phyloP scores from a whole-genome alignment of 768 basidiomycete genomes.

The Phlegmacium glaucopus region DNA sequence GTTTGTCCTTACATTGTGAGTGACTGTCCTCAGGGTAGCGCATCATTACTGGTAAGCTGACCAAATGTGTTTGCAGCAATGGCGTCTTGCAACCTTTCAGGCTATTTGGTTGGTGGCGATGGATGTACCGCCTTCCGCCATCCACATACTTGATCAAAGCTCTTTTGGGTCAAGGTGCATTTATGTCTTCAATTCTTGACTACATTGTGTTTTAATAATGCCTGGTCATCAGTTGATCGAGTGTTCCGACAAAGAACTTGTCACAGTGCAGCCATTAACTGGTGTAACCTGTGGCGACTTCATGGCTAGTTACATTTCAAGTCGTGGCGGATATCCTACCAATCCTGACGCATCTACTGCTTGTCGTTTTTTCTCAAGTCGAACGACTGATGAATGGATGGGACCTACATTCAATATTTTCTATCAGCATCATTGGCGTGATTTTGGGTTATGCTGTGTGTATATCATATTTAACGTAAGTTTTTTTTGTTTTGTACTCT shows the following conservation, averaged over 20 bases:
- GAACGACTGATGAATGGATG: slow-evolving; percentile 61
- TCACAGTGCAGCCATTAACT: slow-evolving; percentile 47
- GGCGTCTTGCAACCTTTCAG: slow-evolving; percentile 65
- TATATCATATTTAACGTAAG: slow-evolving; percentile 50
- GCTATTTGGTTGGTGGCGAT: slow-evolving; percentile 61
- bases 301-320: slow-evolving; percentile 44
- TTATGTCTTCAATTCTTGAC: slow-evolving; percentile 37
- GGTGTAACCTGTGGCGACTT: slow-evolving; percentile 54
- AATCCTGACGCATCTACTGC: slow-evolving; percentile 49
- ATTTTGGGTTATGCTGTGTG: slow-evolving; percentile 49
- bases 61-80: slow-evolving; percentile 33
- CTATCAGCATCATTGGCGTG: slow-evolving; percentile 51
- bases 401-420: slow-evolving; percentile 47
- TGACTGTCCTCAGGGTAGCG: background rate
- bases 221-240: slow-evolving; percentile 35
- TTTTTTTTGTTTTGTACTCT: no score
- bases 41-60: background rate
- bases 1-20: slow-evolving; percentile 59
- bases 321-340: slow-evolving; percentile 52
- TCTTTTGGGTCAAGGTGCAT: slow-evolving; percentile 40
- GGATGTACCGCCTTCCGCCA: slow-evolving; percentile 47
- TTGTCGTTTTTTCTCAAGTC: slow-evolving; percentile 58
- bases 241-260: slow-evolving; percentile 53
- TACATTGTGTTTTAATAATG: slow-evolving; percentile 1
- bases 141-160: slow-evolving; percentile 51